Evolutionary conservation across 2,329 filamentous ascomycete species (phyloP).

Genomic region (Sclerotinia minor): DNA sequence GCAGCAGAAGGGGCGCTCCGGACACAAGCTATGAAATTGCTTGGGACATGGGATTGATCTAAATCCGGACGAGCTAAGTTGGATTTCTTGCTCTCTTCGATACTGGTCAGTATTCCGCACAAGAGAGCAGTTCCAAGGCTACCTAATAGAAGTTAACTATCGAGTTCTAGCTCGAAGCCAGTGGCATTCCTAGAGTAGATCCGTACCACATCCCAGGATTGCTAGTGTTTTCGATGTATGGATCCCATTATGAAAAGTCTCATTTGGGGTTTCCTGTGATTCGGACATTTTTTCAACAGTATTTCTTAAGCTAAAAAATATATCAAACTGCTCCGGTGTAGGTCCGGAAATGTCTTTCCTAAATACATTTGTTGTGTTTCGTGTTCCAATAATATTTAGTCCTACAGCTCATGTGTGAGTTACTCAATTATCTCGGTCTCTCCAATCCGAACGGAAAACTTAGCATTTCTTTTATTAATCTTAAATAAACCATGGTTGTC

Average conservation of each 20-base stretch:
- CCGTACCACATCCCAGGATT: conserved; percentile 23
- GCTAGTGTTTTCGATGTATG: conserved; percentile 14
- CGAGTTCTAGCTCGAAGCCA: background rate
- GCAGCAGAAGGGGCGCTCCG: conserved; percentile 57
- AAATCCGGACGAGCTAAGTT: background rate
- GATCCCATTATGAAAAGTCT: background rate
- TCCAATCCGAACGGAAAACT: background rate
- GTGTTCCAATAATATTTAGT: background rate
- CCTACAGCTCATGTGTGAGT: background rate
- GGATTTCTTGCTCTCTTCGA: conserved; percentile 20
- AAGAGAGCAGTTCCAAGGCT: conserved; percentile 23
- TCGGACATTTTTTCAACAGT: conserved; percentile 11
- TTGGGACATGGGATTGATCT: background rate
- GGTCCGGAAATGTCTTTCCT: background rate
- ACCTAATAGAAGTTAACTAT: conserved; percentile 12
- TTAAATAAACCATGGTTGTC: background rate
- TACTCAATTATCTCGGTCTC: background rate
- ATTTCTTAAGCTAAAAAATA: background rate
- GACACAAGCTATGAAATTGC: conserved; percentile 20
- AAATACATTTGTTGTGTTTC: conserved; percentile 13
- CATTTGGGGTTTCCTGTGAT: background rate
- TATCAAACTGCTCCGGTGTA: background rate
- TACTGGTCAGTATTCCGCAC: conserved; percentile 20
- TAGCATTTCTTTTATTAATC: background rate
- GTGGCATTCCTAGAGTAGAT: conserved; percentile 3